Evolutionary conservation across 306 rosid genomes (phyloP).

Genomic region (Trifolium repens): DNA sequence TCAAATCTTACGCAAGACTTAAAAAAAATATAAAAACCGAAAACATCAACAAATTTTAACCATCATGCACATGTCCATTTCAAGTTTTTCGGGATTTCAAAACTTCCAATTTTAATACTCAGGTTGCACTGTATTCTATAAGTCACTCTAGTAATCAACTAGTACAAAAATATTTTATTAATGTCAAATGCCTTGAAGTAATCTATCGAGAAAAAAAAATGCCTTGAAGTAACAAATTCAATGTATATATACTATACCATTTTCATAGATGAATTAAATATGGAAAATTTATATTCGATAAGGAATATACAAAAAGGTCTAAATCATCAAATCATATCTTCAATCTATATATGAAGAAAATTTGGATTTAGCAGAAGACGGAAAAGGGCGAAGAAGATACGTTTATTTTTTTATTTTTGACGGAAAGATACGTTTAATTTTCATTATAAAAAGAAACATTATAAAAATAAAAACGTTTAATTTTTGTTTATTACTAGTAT

Average conservation of each 20-base stretch:
- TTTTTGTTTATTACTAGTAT: too few relatives aligned
- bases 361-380: neutral
- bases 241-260: neutral
- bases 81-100: neutral
- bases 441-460: too few relatives aligned
- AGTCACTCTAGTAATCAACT: neutral
- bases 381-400: neutral
- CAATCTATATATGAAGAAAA: neutral
- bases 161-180: neutral
- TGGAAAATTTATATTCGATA: neutral
- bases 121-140: conserved; percentile 4
- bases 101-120: neutral
- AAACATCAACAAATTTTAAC: too few relatives aligned
- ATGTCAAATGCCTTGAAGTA: neutral
- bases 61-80: conserved; percentile 31
- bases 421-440: too few relatives aligned
- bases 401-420: neutral
- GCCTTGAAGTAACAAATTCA: neutral
- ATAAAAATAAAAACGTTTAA: too few relatives aligned
- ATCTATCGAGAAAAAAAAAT: neutral
- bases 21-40: too few relatives aligned
- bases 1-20: too few relatives aligned
- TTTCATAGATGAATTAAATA: neutral
- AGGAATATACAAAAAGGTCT: too few relatives aligned
- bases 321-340: neutral